A percentile compares a stretch with the other conserved stretches of the same genome.
Evolutionary conservation across 352 stramenopile genomes (phyloP).

Genomic region (Peronospora farinosa): DNA sequence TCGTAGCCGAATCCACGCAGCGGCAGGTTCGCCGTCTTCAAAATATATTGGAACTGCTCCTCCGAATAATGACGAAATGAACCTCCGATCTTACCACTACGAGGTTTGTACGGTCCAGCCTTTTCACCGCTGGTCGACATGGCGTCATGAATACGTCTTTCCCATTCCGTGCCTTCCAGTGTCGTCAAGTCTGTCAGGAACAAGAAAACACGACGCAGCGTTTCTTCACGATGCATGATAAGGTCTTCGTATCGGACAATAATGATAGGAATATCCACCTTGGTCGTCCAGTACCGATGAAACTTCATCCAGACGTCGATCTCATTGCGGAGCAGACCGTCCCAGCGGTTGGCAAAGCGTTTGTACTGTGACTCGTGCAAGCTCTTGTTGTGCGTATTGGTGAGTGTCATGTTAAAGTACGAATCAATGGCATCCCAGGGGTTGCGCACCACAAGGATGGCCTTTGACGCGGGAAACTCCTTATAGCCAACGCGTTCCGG

Average conservation of each 20-base stretch:
- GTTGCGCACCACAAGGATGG: conserved; percentile 90
- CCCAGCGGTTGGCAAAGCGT: conserved; percentile 85
- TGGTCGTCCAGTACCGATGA: conserved; percentile 86
- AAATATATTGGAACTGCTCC: conserved; percentile 79
- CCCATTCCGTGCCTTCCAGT: conserved; percentile 75
- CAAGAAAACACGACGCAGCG: conserved; percentile 70
- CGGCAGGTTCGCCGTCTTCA: conserved; percentile 69
- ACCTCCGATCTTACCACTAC: conserved; percentile 78
- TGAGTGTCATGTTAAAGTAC: conserved; percentile 98
- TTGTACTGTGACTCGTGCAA: conserved; percentile 82
- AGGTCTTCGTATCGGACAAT: conserved; percentile 91
- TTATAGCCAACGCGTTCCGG: conserved; percentile 93
- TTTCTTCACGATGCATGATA: conserved; percentile 72
- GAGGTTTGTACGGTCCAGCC: conserved; percentile 71
- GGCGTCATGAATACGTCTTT: conserved; percentile 56
- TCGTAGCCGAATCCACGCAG: conserved; percentile 85
- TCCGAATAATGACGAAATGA: conserved; percentile 81
- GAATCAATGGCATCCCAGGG: conserved; percentile 98
- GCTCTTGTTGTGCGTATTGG: conserved; percentile 91
- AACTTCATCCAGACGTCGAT: conserved; percentile 90
- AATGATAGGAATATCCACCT: conserved; percentile 86
- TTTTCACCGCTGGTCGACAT: conserved; percentile 53
- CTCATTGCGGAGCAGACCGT: conserved; percentile 86
- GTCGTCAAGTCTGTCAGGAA: conserved; percentile 59
- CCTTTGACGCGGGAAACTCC: conserved; percentile 62